phyloP scores from a whole-genome alignment of 306 rosid species.

The Styphnolobium japonicum region DNA sequence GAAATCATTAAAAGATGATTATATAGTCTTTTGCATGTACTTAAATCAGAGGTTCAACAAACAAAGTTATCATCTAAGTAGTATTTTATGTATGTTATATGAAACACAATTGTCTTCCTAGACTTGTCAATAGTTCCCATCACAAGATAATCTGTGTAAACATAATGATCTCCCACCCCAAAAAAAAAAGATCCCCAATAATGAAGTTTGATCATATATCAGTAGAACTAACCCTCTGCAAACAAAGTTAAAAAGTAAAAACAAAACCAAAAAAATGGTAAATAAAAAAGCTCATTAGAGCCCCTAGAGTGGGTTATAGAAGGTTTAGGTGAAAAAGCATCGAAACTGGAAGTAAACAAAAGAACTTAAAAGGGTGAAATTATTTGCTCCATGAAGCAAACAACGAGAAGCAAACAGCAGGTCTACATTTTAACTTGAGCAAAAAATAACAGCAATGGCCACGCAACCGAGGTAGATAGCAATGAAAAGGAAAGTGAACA shows the following conservation, averaged over 20 bases:
- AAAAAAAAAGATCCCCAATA: too few relatives aligned
- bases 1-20: neutral
- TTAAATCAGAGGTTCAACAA: neutral
- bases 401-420: neutral
- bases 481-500: neutral
- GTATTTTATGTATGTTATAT: neutral
- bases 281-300: too few relatives aligned
- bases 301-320: too few relatives aligned
- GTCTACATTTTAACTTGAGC: too few relatives aligned
- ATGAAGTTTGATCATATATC: too few relatives aligned
- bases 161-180: neutral
- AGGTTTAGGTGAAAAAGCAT: too few relatives aligned
- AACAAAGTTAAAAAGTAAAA: too few relatives aligned
- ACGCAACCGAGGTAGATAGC: neutral
- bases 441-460: neutral
- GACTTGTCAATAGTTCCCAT: neutral
- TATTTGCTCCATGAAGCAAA: neutral
- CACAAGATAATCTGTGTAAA: neutral
- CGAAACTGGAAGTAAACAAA: too few relatives aligned
- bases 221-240: too few relatives aligned
- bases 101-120: neutral
- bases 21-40: neutral
- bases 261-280: too few relatives aligned
- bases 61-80: neutral
- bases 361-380: too few relatives aligned